Base-by-base conservation (phyloP, 1,284 basidiomycete genomes). In the Apiotrichum sp. region DNA sequence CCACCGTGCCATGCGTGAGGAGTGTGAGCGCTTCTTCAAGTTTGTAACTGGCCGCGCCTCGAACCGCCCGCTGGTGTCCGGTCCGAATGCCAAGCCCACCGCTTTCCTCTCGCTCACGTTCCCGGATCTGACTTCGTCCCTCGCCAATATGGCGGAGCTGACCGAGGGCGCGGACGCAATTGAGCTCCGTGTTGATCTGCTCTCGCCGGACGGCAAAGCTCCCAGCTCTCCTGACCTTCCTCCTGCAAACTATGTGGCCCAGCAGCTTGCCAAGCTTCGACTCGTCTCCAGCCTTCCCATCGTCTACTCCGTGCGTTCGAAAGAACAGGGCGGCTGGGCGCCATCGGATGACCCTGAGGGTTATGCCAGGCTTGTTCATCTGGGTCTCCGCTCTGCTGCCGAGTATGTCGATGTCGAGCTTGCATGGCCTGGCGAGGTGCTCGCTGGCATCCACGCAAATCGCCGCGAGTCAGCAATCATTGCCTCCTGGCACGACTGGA, bases 381-480 rank as follows among this genome's bases (percentile, higher is more conserved):
- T 93, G 35, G 95, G 86, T 6, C 75, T 96, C 33, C 85, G 87
- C 50, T 78, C 88, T 46, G 93, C 87, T 1, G 87, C 90, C 64
- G 96, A 98, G 77, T 98, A 93, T 70, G 76, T 98, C 63, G 95
- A 98, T 65, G 81, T 98, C 51, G 95, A 98, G 77, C 83, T 91
- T 53, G 83, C 84, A 0, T 87, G 87, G 78, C 82, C 87, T 0
- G 80, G 84, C 57, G 80, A 82, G 50, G 70, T 79, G 46, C 83
- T 93, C 52, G 79, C 80, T 22, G 80, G 82, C 2, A 78, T 98
- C 50, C 74, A 80, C 33, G 70, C 79, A 2, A 78, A 77, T 52
- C 93, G 92, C 72, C 86, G 89, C 0, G 71, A 80, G 43, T 86
- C 88, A 0, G 81, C 87, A 65, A 84, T 98, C 67, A 86, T 99